Percentiles rank a stretch among this genome's conserved stretches.
These are phyloP conservation scores for Purpureocillium takamizusanense DNA, from an alignment of 2,329 filamentous ascomycete species.

Conservation along the genomic window DNA sequence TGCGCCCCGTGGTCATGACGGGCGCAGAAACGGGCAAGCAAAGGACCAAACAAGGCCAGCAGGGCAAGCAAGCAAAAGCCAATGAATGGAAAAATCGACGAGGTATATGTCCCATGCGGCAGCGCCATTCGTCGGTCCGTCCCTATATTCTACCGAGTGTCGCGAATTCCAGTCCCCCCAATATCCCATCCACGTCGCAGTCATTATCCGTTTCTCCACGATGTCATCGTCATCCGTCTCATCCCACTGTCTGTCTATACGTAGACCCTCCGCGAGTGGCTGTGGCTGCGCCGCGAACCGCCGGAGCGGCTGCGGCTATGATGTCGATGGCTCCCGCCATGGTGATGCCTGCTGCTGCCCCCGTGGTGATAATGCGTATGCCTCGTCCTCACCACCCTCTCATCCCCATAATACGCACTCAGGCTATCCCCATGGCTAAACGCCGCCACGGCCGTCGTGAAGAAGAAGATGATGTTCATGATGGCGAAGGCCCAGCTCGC, in stretches of 20 bases:
- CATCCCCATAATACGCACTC: constrained; percentile 27
- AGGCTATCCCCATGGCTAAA: constrained; percentile 46
- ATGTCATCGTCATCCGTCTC: background rate
- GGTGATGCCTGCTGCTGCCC: constrained; percentile 30
- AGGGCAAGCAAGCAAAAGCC: no score
- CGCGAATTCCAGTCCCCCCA: background rate
- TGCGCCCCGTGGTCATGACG: no score
- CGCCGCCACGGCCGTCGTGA: constrained; percentile 65
- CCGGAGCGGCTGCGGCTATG: constrained; percentile 28
- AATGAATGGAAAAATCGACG: no score
- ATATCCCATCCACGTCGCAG: no score
- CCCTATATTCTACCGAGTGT: background rate
- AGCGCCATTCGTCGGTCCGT: background rate
- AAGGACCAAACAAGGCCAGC: no score
- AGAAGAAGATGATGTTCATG: constrained; percentile 78
- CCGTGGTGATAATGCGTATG: constrained; percentile 27
- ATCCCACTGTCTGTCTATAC: constrained; percentile 32
- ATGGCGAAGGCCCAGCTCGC: constrained; percentile 82
- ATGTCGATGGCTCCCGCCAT: constrained; percentile 31
- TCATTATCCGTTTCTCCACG: background rate
- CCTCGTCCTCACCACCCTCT: constrained; percentile 10
- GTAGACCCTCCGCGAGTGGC: constrained; percentile 37
- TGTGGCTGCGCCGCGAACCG: constrained; percentile 27
- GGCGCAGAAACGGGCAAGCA: no score
- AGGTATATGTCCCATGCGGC: background rate